These are phyloP conservation scores for Trichoderma sp. DNA, from an alignment of 2,329 filamentous ascomycete species.

Conservation along the genomic window DNA sequence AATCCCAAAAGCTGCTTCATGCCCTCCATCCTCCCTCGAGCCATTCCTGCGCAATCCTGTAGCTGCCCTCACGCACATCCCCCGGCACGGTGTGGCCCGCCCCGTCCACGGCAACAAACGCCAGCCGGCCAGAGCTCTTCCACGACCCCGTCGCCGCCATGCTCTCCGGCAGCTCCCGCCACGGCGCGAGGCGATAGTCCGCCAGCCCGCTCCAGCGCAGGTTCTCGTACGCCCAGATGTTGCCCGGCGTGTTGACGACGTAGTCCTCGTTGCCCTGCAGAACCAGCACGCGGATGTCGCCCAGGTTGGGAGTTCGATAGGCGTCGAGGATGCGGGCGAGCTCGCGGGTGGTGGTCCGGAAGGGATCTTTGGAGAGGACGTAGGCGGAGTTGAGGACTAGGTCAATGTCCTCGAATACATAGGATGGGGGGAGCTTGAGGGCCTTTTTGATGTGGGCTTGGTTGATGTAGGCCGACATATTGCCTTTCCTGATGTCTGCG, in stretches of 20 bases:
- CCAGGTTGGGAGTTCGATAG: slow-evolving; percentile 17
- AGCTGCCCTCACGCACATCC: slow-evolving; percentile 23
- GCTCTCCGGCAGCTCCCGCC: slow-evolving; percentile 19
- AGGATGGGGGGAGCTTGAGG: slow-evolving; percentile 57
- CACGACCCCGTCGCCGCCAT: slow-evolving; percentile 21
- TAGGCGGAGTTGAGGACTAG: slow-evolving; percentile 76
- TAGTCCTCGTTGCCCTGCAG: slow-evolving; percentile 29
- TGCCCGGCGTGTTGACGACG: slow-evolving; percentile 27
- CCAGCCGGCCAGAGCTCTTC: slow-evolving; percentile 26
- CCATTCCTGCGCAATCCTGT: slow-evolving; percentile 26
- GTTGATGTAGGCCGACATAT: slow-evolving; percentile 29
- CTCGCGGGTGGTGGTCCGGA: slow-evolving; percentile 16
- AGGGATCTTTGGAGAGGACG: neutral
- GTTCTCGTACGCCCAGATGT: slow-evolving; percentile 37
- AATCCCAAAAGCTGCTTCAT: neutral
- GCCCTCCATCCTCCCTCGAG: slow-evolving; percentile 20
- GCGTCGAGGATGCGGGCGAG: slow-evolving; percentile 23
- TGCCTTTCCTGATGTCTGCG: slow-evolving; percentile 22
- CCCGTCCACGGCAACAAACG: slow-evolving; percentile 26
- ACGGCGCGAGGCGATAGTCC: slow-evolving; percentile 37
- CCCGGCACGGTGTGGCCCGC: slow-evolving; percentile 27
- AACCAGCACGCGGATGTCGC: slow-evolving; percentile 25
- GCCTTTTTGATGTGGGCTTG: slow-evolving; percentile 22
- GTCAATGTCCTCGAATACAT: slow-evolving; percentile 84
- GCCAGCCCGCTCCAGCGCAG: slow-evolving; percentile 45